Conservation (phyloP, 2,329 filamentous ascomycete species). For the Rutstroemia sydowiana region DNA sequence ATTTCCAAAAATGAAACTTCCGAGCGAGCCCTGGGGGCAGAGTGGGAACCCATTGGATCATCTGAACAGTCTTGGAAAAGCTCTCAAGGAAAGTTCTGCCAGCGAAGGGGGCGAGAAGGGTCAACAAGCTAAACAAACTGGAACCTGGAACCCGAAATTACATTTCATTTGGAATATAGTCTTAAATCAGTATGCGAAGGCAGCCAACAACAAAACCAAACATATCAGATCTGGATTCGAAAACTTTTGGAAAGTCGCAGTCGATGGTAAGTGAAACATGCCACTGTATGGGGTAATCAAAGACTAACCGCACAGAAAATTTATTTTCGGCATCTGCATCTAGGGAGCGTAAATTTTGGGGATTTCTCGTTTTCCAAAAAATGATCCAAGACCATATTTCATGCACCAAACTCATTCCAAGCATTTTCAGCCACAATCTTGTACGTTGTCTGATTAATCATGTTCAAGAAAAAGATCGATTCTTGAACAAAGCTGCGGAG, state of each 20-base stretch:
- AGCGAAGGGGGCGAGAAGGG: slow-evolving; percentile 40
- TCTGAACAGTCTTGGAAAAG: slow-evolving; percentile 60
- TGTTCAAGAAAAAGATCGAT: slow-evolving; percentile 67
- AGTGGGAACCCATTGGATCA: slow-evolving; percentile 67
- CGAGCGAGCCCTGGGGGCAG: slow-evolving; percentile 62
- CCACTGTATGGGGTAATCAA: background rate
- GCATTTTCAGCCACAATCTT: slow-evolving; percentile 75
- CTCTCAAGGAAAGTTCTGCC: slow-evolving; percentile 68
- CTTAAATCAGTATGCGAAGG: slow-evolving; percentile 45
- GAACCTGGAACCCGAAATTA: slow-evolving; percentile 71
- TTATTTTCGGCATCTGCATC: slow-evolving; percentile 78
- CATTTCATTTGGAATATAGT: slow-evolving; percentile 86
- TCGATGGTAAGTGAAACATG: slow-evolving; percentile 62
- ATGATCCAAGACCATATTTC: slow-evolving; percentile 51
- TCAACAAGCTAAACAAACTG: slow-evolving; percentile 42
- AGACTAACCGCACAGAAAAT: slow-evolving; percentile 48
- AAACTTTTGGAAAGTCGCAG: slow-evolving; percentile 77
- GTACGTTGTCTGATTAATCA: slow-evolving; percentile 79
- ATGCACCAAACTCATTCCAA: slow-evolving; percentile 42
- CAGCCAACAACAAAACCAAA: slow-evolving; percentile 26
- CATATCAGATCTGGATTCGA: slow-evolving; percentile 43
- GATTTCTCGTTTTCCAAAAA: slow-evolving; percentile 79
- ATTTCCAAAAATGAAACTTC: slow-evolving; percentile 58
- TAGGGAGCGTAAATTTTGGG: slow-evolving; percentile 84
- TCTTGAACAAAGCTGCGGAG: slow-evolving; percentile 70